Conservation (phyloP, 768 basidiomycete genomes). For the Boletus patriciae region DNA sequence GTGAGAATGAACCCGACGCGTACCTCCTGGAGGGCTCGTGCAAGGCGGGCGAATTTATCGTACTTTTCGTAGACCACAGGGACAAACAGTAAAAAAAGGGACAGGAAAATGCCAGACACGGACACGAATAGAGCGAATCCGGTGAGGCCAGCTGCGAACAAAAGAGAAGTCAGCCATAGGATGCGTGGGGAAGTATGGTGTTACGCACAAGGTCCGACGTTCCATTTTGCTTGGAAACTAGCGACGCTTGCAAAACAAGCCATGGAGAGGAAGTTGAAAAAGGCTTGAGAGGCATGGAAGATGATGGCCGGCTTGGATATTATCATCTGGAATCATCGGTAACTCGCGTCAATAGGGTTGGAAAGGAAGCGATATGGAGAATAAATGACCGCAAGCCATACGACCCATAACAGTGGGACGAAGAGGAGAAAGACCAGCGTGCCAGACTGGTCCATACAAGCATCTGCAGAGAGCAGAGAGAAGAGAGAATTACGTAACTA, state of each 20-base stretch:
- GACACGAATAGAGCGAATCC: slow-evolving; percentile 86
- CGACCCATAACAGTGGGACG: slow-evolving; percentile 60
- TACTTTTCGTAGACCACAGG: slow-evolving; percentile 86
- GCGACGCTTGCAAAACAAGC: slow-evolving; percentile 90
- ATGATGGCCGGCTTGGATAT: slow-evolving; percentile 81
- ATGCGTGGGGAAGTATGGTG: not conserved
- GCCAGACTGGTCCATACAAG: slow-evolving; percentile 43
- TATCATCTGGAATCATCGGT: slow-evolving; percentile 62
- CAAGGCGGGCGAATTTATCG: slow-evolving; percentile 74
- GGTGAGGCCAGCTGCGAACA: slow-evolving; percentile 69
- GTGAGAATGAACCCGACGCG: slow-evolving; percentile 85
- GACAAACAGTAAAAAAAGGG: slow-evolving; percentile 69
- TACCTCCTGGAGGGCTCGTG: slow-evolving; percentile 77
- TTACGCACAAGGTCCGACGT: slow-evolving; percentile 80
- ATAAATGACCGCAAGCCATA: slow-evolving; percentile 67
- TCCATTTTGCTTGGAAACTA: slow-evolving; percentile 81
- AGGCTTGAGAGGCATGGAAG: slow-evolving; percentile 73
- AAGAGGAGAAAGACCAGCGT: slow-evolving; percentile 62
- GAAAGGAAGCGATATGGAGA: slow-evolving; percentile 7
- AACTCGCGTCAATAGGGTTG: slow-evolving; percentile 18
- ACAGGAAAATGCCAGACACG: slow-evolving; percentile 67
- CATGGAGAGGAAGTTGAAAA: slow-evolving; percentile 93
- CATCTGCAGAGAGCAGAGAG: slow-evolving; percentile 31
- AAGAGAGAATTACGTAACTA: slow-evolving; percentile 34
- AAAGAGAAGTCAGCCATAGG: slow-evolving; percentile 11